These are phyloP conservation scores for Prunus armeniaca DNA, from an alignment of 306 rosid species.

Conservation along the genomic window DNA sequence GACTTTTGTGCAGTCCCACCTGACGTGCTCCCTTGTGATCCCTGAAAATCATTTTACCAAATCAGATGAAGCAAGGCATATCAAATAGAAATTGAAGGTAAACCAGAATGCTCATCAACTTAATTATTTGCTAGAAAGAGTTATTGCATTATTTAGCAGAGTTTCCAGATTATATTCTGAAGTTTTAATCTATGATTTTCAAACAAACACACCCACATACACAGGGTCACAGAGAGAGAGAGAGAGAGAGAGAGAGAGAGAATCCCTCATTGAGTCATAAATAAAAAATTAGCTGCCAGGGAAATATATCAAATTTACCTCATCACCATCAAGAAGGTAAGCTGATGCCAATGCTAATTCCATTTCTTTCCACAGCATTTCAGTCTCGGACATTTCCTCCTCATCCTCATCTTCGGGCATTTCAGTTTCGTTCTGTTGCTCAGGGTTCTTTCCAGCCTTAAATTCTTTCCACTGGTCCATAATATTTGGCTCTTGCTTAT, in stretches of 20 bases:
- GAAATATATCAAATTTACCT: constrained; percentile 34
- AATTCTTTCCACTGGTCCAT: constrained; percentile 76
- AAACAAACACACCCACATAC: neutral
- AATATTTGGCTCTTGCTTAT: constrained; percentile 45
- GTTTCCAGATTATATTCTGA: neutral
- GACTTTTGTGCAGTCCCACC: constrained; percentile 15
- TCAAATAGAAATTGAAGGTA: constrained; percentile 1
- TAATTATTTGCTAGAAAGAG: too few relatives aligned
- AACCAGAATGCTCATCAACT: neutral
- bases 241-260: too few relatives aligned
- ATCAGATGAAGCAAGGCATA: constrained; percentile 23
- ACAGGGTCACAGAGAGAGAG: neutral
- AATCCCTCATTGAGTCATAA: too few relatives aligned
- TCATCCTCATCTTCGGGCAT: constrained; percentile 29
- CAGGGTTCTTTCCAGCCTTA: constrained; percentile 25
- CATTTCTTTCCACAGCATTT: constrained; percentile 82
- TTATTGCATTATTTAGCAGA: neutral
- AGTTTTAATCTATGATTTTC: neutral
- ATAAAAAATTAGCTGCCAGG: neutral
- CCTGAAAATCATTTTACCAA: constrained; percentile 45
- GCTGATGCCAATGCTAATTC: constrained; percentile 73
- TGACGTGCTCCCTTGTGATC: constrained; percentile 29
- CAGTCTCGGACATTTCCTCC: constrained; percentile 57
- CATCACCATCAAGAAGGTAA: constrained; percentile 52
- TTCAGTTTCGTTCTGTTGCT: constrained; percentile 30